Percentiles rank a stretch among this genome's conserved stretches.
These are phyloP conservation scores for Fagus sylvatica DNA, from an alignment of 306 rosid genomes.

Conservation along the genomic window DNA sequence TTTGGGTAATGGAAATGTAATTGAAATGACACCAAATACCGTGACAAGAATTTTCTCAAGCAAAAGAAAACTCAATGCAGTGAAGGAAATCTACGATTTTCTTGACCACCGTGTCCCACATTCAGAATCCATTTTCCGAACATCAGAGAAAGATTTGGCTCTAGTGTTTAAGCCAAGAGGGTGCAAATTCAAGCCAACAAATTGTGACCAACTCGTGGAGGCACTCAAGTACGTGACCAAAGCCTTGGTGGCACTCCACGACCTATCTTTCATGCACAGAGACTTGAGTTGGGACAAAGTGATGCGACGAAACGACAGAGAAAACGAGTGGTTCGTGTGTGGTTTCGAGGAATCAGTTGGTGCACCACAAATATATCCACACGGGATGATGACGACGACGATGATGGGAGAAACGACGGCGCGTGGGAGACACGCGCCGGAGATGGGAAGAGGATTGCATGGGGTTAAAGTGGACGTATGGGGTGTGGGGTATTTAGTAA, in stretches of 20 bases:
- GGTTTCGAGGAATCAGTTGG: slow-evolving; percentile 88
- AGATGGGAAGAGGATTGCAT: slow-evolving; percentile 85
- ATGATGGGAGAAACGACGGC: slow-evolving; percentile 16
- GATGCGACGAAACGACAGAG: slow-evolving; percentile 45
- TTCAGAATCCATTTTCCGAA: slow-evolving; percentile 48
- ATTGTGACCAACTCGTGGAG: slow-evolving; percentile 60
- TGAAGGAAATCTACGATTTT: slow-evolving; percentile 80
- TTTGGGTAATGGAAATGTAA: slow-evolving; percentile 47
- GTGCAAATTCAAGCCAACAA: slow-evolving; percentile 48
- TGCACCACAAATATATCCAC: slow-evolving; percentile 74
- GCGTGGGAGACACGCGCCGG: slow-evolving; percentile 75
- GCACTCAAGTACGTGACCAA: slow-evolving; percentile 80
- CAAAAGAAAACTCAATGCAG: slow-evolving; percentile 59
- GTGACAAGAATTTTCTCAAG: slow-evolving; percentile 50
- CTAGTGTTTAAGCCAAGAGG: slow-evolving; percentile 81
- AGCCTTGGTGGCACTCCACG: slow-evolving; percentile 82
- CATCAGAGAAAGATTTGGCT: slow-evolving; percentile 41
- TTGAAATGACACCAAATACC: slow-evolving; percentile 73
- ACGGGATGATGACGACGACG: background rate
- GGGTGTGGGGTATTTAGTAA: slow-evolving; percentile 80
- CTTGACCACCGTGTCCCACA: slow-evolving; percentile 80
- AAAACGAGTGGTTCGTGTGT: slow-evolving; percentile 72
- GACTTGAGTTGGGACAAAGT: slow-evolving; percentile 84
- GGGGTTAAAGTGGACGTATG: slow-evolving; percentile 96
- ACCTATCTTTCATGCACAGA: slow-evolving; percentile 90